phyloP scores from a whole-genome alignment of 441 rosid species.

The Aquilaria agallochum region DNA sequence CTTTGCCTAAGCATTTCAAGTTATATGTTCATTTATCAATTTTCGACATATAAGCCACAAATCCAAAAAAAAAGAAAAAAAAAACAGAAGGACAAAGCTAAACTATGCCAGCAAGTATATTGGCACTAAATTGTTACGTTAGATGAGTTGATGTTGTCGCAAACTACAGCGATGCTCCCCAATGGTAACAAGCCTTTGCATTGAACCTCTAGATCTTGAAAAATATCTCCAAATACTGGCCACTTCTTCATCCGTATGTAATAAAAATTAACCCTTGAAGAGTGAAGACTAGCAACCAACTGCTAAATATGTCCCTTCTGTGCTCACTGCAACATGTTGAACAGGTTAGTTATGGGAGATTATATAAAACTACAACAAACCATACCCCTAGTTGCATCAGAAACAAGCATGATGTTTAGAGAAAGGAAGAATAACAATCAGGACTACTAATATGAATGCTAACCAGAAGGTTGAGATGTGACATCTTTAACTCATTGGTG shows the following conservation, averaged over 20 bases:
- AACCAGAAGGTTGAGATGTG: slow-evolving; percentile 97
- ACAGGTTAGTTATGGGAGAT: slow-evolving; percentile 97
- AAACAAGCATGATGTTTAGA: slow-evolving; percentile 16
- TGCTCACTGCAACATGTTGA: slow-evolving; percentile 98
- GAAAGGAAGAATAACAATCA: slow-evolving; percentile 9
- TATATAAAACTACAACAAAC: slow-evolving; percentile 66
- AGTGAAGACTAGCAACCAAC: slow-evolving; percentile 54
- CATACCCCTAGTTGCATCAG: slow-evolving; percentile 24
- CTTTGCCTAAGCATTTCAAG: no score
- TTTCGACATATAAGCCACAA: no score
- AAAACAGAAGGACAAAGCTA: neutral
- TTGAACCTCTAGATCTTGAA: slow-evolving; percentile 92
- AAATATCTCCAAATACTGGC: slow-evolving; percentile 96
- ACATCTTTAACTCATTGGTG: slow-evolving; percentile 85
- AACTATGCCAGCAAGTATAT: slow-evolving; percentile 11
- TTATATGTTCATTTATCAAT: no score
- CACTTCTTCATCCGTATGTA: slow-evolving; percentile 84
- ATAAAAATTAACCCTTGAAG: slow-evolving; percentile 89
- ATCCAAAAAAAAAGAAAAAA: no score
- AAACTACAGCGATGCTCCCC: slow-evolving; percentile 90
- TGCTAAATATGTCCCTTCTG: slow-evolving; percentile 94
- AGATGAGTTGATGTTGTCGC: slow-evolving; percentile 81
- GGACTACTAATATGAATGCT: slow-evolving; percentile 24
- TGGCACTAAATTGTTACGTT: slow-evolving; percentile 34
- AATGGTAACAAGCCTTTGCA: slow-evolving; percentile 96